Evolutionary conservation across 768 basidiomycete genomes (phyloP).

Genomic region (Kwoniella europaea): DNA sequence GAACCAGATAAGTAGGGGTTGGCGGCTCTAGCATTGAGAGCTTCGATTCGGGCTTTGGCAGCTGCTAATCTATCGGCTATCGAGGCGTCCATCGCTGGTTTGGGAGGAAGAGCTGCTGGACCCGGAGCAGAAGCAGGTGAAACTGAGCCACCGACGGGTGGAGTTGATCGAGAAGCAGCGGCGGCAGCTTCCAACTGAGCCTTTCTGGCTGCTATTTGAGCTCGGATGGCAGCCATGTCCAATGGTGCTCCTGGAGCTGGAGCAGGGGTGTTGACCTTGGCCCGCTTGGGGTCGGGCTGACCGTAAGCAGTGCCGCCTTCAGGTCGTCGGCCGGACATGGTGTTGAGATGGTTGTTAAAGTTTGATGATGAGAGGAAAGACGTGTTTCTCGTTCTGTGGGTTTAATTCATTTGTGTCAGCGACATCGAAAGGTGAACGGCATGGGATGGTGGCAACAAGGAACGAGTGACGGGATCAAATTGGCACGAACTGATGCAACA

Average conservation of each 20-base stretch:
- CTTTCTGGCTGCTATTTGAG: constrained; percentile 54
- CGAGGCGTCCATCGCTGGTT: constrained; percentile 33
- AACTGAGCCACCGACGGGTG: constrained; percentile 43
- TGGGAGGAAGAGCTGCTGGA: constrained; percentile 58
- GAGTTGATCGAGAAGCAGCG: constrained; percentile 5
- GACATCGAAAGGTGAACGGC: too few species aligned
- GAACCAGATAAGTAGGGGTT: constrained; percentile 74
- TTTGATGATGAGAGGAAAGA: background rate
- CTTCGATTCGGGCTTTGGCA: constrained; percentile 80
- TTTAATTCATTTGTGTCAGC: too few species aligned
- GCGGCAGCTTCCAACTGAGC: constrained; percentile 43
- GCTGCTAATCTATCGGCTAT: constrained; percentile 72
- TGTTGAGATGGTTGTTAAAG: constrained; percentile 3
- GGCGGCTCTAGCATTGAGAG: constrained; percentile 75
- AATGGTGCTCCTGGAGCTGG: constrained; percentile 27
- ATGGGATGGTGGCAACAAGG: background rate
- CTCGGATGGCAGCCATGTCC: constrained; percentile 55
- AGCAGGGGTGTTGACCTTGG: constrained; percentile 21
- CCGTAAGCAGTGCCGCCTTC: constrained; percentile 37
- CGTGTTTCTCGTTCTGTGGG: background rate
- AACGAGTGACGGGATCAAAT: constrained; percentile 6
- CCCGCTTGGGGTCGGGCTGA: constrained; percentile 44
- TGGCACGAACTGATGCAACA: background rate
- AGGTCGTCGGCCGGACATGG: constrained; percentile 44
- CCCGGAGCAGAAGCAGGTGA: constrained; percentile 62